These are phyloP conservation scores for Venturia effusa DNA, from an alignment of 2,329 filamentous ascomycete genomes.

Conservation along the genomic window DNA sequence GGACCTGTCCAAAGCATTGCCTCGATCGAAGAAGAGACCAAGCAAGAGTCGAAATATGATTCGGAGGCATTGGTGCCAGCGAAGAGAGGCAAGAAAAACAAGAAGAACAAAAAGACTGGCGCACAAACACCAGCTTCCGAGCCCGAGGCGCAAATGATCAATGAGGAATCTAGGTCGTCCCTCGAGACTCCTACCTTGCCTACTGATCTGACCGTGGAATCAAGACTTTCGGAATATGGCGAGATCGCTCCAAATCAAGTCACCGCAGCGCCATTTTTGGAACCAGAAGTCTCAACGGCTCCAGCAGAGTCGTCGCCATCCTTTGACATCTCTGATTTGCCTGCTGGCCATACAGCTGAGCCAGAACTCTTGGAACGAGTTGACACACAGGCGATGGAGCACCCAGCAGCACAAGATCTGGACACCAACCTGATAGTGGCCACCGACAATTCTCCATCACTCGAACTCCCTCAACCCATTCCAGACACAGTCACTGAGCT, in stretches of 20 bases:
- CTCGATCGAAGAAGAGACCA: not conserved
- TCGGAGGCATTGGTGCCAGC: not conserved
- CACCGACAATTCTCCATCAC: not conserved
- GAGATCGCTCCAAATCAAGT: not conserved
- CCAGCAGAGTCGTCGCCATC: not conserved
- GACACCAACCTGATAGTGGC: too few species aligned
- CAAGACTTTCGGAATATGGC: not conserved
- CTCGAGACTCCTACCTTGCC: not conserved
- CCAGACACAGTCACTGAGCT: not conserved
- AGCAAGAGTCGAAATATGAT: constrained; percentile 11
- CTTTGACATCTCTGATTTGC: not conserved
- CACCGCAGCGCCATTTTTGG: not conserved
- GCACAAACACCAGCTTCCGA: not conserved
- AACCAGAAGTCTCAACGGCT: not conserved
- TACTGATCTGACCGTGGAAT: not conserved
- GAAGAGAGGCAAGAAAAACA: constrained; percentile 7
- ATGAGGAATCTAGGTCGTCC: not conserved
- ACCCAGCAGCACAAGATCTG: too few species aligned
- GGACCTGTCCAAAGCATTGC: not conserved
- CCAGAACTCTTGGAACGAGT: not conserved
- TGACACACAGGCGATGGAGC: too few species aligned
- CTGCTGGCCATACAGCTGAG: not conserved
- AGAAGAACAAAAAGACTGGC: not conserved
- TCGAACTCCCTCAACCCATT: not conserved
- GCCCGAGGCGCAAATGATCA: not conserved